Evolutionary conservation across 225 moss, liverwort and hornwort species (phyloP).

Genomic region (Polytrichum commune): DNA sequence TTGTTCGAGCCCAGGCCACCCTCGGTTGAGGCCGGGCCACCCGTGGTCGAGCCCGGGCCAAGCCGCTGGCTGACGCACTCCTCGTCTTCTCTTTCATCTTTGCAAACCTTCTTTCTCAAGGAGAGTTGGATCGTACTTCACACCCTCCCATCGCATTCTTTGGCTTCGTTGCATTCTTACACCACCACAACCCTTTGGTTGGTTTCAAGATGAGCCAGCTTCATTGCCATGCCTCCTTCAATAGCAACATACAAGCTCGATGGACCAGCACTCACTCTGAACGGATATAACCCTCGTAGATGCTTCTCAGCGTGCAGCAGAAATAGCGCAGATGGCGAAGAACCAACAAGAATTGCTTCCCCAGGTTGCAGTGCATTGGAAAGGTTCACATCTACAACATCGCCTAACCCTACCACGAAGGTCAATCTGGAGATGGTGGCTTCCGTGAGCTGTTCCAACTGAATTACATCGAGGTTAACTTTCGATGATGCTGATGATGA

Average conservation of each 20-base stretch:
- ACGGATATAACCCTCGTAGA: not conserved
- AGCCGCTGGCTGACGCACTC: too few relatives aligned
- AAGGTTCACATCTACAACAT: conserved; percentile 27
- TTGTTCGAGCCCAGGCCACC: too few relatives aligned
- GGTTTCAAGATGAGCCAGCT: conserved; percentile 32
- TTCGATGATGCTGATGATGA: not conserved
- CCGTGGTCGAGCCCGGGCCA: too few relatives aligned
- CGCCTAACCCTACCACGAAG: conserved; percentile 32
- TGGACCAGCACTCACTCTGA: conserved; percentile 18
- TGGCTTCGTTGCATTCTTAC: too few relatives aligned
- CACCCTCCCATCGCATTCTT: too few relatives aligned
- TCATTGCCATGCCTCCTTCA: conserved; percentile 38
- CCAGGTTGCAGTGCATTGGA: conserved; percentile 26
- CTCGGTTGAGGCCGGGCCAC: too few relatives aligned
- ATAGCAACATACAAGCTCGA: not conserved
- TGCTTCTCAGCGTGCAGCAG: conserved; percentile 20
- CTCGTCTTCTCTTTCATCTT: too few relatives aligned
- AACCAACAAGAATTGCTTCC: conserved; percentile 41
- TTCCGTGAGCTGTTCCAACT: conserved; percentile 18
- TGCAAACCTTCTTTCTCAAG: too few relatives aligned
- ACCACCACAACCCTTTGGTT: conserved; percentile 20
- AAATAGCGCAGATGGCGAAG: conserved; percentile 38
- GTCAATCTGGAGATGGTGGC: conserved; percentile 29
- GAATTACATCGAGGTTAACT: not conserved
- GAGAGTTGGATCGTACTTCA: too few relatives aligned